A percentile compares a stretch with the other conserved stretches of the same genome.
These are phyloP conservation scores for Oxytropis ochrocephala DNA, from an alignment of 306 rosid species.

Conservation along the genomic window DNA sequence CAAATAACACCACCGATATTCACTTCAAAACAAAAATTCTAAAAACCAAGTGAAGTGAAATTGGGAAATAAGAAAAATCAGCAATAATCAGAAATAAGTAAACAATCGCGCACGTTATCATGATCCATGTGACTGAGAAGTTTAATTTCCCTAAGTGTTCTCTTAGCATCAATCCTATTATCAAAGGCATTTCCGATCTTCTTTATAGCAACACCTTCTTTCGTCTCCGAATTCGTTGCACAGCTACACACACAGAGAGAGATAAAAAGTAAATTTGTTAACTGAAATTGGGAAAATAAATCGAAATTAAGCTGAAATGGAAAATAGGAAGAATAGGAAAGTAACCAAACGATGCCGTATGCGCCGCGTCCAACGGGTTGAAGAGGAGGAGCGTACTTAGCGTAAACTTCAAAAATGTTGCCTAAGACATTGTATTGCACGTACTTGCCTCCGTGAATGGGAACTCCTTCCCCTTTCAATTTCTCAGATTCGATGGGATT, in stretches of 20 bases:
- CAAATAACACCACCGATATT: not conserved
- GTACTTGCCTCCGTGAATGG: conserved; percentile 48
- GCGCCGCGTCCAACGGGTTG: conserved; percentile 96
- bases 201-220: conserved; percentile 37
- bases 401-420: conserved; percentile 59
- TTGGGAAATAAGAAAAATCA: too few species aligned
- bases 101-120: conserved; percentile 52
- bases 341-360: conserved; percentile 88
- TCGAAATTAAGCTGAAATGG: not conserved
- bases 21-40: not conserved
- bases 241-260: not conserved
- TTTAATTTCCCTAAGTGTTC: conserved; percentile 38
- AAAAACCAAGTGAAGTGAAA: too few species aligned
- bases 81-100: not conserved
- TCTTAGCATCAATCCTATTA: conserved; percentile 37
- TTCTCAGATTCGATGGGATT: conserved; percentile 15
- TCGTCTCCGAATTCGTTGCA: conserved; percentile 28
- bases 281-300: not conserved
- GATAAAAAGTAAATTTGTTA: not conserved
- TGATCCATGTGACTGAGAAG: conserved; percentile 72
- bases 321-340: not conserved
- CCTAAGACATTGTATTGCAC: conserved; percentile 69
- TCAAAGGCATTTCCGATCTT: conserved; percentile 39
- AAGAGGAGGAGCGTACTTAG: conserved; percentile 74
- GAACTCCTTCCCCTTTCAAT: conserved; percentile 35